Conservation (phyloP, 164 flowering plant species). For the Tinospora cordifolia region DNA sequence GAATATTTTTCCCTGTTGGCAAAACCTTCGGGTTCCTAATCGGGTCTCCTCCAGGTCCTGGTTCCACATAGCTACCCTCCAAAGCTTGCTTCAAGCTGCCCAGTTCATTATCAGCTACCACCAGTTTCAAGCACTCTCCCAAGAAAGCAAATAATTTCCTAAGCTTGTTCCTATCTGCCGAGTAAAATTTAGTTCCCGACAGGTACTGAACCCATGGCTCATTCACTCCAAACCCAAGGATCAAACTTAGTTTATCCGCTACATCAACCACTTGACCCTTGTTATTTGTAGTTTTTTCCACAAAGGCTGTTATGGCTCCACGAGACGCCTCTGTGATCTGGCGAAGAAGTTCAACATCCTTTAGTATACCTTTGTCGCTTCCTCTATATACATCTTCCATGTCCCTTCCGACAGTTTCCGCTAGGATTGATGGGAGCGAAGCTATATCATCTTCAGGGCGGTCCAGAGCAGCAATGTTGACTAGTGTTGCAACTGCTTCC, state of each 20-base stretch:
- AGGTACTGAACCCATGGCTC: slow-evolving; percentile 94
- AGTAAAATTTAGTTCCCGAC: slow-evolving; percentile 65
- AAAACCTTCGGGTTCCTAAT: slow-evolving; percentile 95
- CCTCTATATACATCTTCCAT: slow-evolving; percentile 87
- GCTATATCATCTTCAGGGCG: slow-evolving; percentile 80
- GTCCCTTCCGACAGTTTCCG: slow-evolving; percentile 65
- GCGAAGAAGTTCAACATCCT: slow-evolving; percentile 80
- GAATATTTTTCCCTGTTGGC: slow-evolving; percentile 99
- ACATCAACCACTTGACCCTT: slow-evolving; percentile 97
- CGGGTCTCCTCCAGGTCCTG: slow-evolving; percentile 99
- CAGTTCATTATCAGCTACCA: slow-evolving; percentile 90
- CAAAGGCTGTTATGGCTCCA: slow-evolving; percentile 73
- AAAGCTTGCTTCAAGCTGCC: slow-evolving; percentile 91
- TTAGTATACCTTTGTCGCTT: slow-evolving; percentile 73
- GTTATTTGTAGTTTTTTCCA: slow-evolving; percentile 63
- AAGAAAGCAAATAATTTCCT: slow-evolving; percentile 61
- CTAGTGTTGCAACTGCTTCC: slow-evolving; percentile 99
- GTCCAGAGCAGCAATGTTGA: slow-evolving; percentile 92
- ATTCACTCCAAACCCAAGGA: slow-evolving; percentile 79
- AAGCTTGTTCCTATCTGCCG: slow-evolving; percentile 81
- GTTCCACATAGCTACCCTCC: slow-evolving; percentile 91
- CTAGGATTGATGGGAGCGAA: slow-evolving; percentile 73
- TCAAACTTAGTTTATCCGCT: slow-evolving; percentile 51
- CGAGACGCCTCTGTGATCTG: slow-evolving; percentile 91
- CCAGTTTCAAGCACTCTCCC: slow-evolving; percentile 78